Evolutionary conservation across 176 grass and related monocot genomes (phyloP).

Genomic region (Eleusine indica): DNA sequence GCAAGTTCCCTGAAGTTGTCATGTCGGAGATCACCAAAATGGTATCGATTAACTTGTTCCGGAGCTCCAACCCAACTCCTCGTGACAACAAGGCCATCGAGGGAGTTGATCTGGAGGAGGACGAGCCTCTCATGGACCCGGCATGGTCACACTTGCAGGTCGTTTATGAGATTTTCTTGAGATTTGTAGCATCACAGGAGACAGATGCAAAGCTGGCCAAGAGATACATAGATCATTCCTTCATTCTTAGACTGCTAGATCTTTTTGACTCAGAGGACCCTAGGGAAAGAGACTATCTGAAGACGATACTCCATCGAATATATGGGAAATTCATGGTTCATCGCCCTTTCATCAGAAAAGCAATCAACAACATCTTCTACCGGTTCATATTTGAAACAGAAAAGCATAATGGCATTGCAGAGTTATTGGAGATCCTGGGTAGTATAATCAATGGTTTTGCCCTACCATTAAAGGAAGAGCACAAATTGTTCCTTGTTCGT

Average conservation of each 20-base stretch:
- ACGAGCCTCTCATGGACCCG: slow-evolving; percentile 95
- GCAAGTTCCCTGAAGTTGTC: slow-evolving; percentile 71
- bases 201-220: slow-evolving; percentile 94
- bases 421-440: slow-evolving; percentile 89
- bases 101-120: slow-evolving; percentile 90
- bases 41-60: slow-evolving; percentile 83
- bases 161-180: slow-evolving; percentile 85
- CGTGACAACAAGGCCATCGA: slow-evolving; percentile 81
- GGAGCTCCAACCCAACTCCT: slow-evolving; percentile 64
- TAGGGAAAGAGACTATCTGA: slow-evolving; percentile 97
- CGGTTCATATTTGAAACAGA: slow-evolving; percentile 95
- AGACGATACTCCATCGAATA: slow-evolving; percentile 94
- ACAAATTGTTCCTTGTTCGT: slow-evolving; percentile 93
- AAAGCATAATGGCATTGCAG: slow-evolving; percentile 89
- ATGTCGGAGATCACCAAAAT: slow-evolving; percentile 84
- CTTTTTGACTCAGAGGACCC: slow-evolving; percentile 97
- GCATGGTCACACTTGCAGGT: slow-evolving; percentile 91
- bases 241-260: slow-evolving; percentile 87
- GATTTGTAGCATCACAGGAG: slow-evolving; percentile 86
- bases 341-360: slow-evolving; percentile 94
- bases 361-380: slow-evolving; percentile 99
- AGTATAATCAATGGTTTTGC: slow-evolving; percentile 99
- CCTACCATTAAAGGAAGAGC: slow-evolving; percentile 93
- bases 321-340: slow-evolving; percentile 99
- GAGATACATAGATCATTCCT: slow-evolving; percentile 97